Percentiles rank a stretch among this genome's conserved stretches.
Conservation (phyloP, 2,329 filamentous ascomycete species). For the Aureobasidium lini region DNA sequence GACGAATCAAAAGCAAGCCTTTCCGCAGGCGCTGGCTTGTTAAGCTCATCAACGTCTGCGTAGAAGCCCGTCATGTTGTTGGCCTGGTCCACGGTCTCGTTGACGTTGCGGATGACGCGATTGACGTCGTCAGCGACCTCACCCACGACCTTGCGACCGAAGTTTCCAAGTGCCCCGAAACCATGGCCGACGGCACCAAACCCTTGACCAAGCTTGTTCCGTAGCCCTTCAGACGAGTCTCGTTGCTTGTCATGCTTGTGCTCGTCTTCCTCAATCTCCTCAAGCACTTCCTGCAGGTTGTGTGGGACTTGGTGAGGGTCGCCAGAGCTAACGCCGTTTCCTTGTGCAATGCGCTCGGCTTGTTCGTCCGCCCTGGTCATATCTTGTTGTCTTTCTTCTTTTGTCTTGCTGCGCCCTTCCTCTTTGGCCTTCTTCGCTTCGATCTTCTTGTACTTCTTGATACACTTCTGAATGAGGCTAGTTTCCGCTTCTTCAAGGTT, state of each 20-base stretch:
- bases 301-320: constrained; percentile 24
- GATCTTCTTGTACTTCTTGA: constrained; percentile 69
- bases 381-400: constrained; percentile 44
- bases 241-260: constrained; percentile 6
- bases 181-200: constrained; percentile 37
- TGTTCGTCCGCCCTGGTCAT: constrained; percentile 33
- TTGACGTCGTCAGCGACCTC: constrained; percentile 31
- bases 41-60: background rate
- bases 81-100: constrained; percentile 15
- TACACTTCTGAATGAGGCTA: constrained; percentile 63
- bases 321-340: constrained; percentile 25
- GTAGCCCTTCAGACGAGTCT: constrained; percentile 32
- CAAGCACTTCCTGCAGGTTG: constrained; percentile 24
- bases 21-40: background rate
- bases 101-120: constrained; percentile 34
- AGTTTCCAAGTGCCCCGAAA: constrained; percentile 44
- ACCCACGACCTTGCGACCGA: constrained; percentile 36
- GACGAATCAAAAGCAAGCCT: constrained; percentile 5
- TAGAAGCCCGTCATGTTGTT: constrained; percentile 16
- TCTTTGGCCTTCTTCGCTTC: constrained; percentile 51
- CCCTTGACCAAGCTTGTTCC: constrained; percentile 34
- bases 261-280: constrained; percentile 19
- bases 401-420: constrained; percentile 43
- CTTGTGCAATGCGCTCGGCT: constrained; percentile 25
- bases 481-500: constrained; percentile 77